Conservation (phyloP, 306 rosid species). For the Mimosa pudica region DNA sequence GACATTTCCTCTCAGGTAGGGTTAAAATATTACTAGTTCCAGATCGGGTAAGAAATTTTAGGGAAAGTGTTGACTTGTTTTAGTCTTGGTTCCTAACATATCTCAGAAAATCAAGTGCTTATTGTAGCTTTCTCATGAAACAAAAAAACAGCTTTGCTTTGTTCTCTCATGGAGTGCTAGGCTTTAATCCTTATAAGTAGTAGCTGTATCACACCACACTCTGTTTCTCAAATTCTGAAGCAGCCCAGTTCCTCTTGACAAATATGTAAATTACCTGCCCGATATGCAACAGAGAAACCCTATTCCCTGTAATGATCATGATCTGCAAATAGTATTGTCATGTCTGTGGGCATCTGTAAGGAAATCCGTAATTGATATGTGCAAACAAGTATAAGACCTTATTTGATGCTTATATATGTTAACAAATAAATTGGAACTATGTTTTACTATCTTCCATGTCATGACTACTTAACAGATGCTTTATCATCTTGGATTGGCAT, state of each 20-base stretch:
- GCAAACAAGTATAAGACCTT: background rate
- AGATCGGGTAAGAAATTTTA: background rate
- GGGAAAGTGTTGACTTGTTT: background rate
- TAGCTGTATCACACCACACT: background rate
- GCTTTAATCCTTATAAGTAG: background rate
- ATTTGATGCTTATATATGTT: slow-evolving; percentile 13
- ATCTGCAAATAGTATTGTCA: background rate
- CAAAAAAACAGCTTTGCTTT: background rate
- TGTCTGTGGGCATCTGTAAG: background rate
- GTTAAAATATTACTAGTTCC: background rate
- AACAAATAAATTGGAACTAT: background rate
- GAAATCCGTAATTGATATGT: background rate
- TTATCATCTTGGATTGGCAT: slow-evolving; percentile 83
- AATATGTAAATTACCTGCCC: background rate
- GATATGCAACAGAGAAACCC: background rate
- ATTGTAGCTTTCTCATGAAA: background rate
- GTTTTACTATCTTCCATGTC: slow-evolving; percentile 24
- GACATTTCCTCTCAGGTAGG: background rate
- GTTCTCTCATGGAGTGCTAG: background rate
- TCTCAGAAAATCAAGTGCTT: background rate
- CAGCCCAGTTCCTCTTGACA: background rate
- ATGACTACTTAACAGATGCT: slow-evolving; percentile 58
- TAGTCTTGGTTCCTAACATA: background rate
- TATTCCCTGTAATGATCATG: background rate
- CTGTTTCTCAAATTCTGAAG: background rate